Evolutionary conservation across 2,329 filamentous ascomycete genomes (phyloP).

Genomic region (Metarhizium anisopliae): DNA sequence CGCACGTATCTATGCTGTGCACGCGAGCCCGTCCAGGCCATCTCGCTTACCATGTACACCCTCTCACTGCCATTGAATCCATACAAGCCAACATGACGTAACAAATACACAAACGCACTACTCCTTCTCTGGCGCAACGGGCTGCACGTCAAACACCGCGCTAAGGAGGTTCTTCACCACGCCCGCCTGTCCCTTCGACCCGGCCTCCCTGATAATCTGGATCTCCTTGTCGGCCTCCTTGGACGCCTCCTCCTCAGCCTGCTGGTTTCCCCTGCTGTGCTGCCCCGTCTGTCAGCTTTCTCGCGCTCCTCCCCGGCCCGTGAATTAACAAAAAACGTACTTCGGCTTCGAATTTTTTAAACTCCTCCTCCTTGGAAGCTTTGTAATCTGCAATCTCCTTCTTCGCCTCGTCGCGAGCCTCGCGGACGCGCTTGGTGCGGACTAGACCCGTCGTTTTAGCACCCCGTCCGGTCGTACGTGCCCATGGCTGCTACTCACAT

Average conservation of each 20-base stretch:
- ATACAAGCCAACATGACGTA: background rate
- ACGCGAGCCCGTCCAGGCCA: background rate
- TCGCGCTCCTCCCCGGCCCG: background rate
- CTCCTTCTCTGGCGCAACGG: slow-evolving; percentile 39
- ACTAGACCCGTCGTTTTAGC: slow-evolving; percentile 13
- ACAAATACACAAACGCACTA: slow-evolving; percentile 9
- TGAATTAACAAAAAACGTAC: slow-evolving; percentile 23
- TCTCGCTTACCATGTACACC: background rate
- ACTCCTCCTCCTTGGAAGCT: slow-evolving; percentile 84
- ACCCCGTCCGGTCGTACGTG: background rate
- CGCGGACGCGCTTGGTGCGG: slow-evolving; percentile 94
- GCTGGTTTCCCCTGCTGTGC: slow-evolving; percentile 85
- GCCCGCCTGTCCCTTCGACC: slow-evolving; percentile 67
- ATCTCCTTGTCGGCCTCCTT: slow-evolving; percentile 69
- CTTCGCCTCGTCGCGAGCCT: slow-evolving; percentile 92
- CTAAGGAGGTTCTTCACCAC: slow-evolving; percentile 77
- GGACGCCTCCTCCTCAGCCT: slow-evolving; percentile 73
- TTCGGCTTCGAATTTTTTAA: slow-evolving; percentile 83
- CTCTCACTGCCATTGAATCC: background rate
- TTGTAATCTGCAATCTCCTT: slow-evolving; percentile 95
- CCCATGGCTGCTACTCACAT: slow-evolving; percentile 48
- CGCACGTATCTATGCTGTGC: background rate
- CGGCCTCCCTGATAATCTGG: slow-evolving; percentile 70
- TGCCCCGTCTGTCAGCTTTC: slow-evolving; percentile 24
- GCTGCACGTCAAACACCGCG: slow-evolving; percentile 78